These are phyloP conservation scores for Cryptosporidium viatorum DNA, from an alignment of 169 alveolate species.

Conservation along the genomic window DNA sequence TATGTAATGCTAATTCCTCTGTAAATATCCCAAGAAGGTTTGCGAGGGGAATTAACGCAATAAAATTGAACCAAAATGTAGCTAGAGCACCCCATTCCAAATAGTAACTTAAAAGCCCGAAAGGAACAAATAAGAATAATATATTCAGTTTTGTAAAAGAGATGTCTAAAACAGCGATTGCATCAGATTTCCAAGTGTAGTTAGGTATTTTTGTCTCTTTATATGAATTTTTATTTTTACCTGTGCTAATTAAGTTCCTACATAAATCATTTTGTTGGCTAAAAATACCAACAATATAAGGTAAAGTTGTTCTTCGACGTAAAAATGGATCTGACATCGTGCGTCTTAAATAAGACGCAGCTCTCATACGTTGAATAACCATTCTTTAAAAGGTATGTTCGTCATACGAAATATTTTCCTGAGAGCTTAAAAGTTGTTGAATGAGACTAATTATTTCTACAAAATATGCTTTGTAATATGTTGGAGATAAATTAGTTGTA, in stretches of 20 bases:
- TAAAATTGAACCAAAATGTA: slow-evolving; percentile 82
- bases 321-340: slow-evolving; percentile 80
- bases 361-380: slow-evolving; percentile 83
- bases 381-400: slow-evolving; percentile 48
- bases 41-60: slow-evolving; percentile 88
- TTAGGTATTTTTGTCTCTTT: slow-evolving; percentile 63
- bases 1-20: slow-evolving; percentile 87
- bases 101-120: slow-evolving; percentile 79
- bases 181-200: slow-evolving; percentile 78
- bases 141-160: slow-evolving; percentile 75
- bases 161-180: slow-evolving; percentile 75
- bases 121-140: slow-evolving; percentile 80
- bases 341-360: slow-evolving; percentile 83
- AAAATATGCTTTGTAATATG: background rate
- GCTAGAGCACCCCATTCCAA: slow-evolving; percentile 79
- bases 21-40: slow-evolving; percentile 87
- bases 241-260: slow-evolving; percentile 36
- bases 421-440: background rate
- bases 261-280: slow-evolving; percentile 45
- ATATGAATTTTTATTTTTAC: slow-evolving; percentile 20
- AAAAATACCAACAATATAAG: slow-evolving; percentile 47
- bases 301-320: slow-evolving; percentile 65
- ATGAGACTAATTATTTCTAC: background rate
- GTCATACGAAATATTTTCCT: background rate
- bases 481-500: background rate